A percentile compares a stretch with the other conserved stretches of the same genome.
These are phyloP conservation scores for Ophiostoma sp. DNA, from an alignment of 2,329 filamentous ascomycete species.

Conservation along the genomic window DNA sequence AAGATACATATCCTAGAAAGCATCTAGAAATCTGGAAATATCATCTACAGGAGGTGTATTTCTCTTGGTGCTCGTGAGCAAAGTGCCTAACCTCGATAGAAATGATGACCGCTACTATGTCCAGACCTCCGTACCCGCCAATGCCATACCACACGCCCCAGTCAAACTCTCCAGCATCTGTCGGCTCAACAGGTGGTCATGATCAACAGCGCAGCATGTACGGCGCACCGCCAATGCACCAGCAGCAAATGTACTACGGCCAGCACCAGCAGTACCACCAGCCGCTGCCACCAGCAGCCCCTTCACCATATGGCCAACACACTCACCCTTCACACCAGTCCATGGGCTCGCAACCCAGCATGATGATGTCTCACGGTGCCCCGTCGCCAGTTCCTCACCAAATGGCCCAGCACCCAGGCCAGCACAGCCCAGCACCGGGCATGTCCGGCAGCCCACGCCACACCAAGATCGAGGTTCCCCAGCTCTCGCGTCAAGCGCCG, in stretches of 20 bases:
- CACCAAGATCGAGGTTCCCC: conserved; percentile 59
- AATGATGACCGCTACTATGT: conserved; percentile 66
- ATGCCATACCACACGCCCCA: conserved; percentile 91
- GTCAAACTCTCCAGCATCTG: conserved; percentile 89
- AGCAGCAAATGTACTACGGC: conserved; percentile 72
- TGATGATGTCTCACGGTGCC: conserved; percentile 60
- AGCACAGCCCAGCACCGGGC: conserved; percentile 50
- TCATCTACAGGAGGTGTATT: neutral
- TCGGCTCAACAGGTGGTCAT: conserved; percentile 81
- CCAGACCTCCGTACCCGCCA: conserved; percentile 75
- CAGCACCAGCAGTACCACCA: conserved; percentile 59
- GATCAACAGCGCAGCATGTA: conserved; percentile 88
- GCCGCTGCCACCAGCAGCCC: conserved; percentile 57
- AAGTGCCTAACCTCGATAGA: conserved; percentile 37
- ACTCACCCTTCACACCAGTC: conserved; percentile 50
- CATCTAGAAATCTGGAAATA: neutral
- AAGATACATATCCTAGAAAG: neutral
- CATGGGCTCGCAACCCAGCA: conserved; percentile 59
- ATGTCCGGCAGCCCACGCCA: conserved; percentile 58
- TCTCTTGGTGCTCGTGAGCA: too few relatives aligned
- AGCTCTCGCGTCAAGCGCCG: conserved; percentile 53
- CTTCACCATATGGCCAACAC: conserved; percentile 58
- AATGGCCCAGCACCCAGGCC: conserved; percentile 54
- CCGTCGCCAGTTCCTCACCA: conserved; percentile 46
- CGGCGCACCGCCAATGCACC: conserved; percentile 70